phyloP scores from a whole-genome alignment of 116 monocot species.

The Cymodocea nodosa region DNA sequence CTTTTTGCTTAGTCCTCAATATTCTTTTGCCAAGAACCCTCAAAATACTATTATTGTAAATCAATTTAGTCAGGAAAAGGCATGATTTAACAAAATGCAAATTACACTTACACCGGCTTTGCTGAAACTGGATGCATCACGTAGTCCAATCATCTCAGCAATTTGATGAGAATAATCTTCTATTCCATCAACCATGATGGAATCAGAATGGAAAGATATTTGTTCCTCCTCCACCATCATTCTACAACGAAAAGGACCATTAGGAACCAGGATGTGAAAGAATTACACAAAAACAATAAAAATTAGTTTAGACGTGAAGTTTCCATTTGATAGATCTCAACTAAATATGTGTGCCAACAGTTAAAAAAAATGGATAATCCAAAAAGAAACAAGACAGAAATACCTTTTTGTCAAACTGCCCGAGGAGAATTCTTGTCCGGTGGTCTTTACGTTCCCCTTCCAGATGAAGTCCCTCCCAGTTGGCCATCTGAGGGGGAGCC shows the following conservation, averaged over 20 bases:
- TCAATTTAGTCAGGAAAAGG: no score
- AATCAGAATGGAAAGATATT: slow-evolving; percentile 78
- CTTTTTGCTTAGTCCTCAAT: no score
- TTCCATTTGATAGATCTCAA: no score
- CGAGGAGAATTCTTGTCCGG: slow-evolving; percentile 86
- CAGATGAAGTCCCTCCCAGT: slow-evolving; percentile 91
- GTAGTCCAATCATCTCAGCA: slow-evolving; percentile 91
- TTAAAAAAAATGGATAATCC: background rate
- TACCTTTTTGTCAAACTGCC: slow-evolving; percentile 94
- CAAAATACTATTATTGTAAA: no score
- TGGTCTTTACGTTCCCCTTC: slow-evolving; percentile 96
- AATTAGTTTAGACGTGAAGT: no score
- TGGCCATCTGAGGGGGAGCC: slow-evolving; percentile 93
- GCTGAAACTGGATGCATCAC: slow-evolving; percentile 73
- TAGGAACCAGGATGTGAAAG: background rate
- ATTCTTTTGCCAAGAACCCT: no score
- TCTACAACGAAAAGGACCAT: slow-evolving; percentile 18
- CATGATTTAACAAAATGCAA: background rate
- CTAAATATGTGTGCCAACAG: no score
- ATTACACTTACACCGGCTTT: slow-evolving; percentile 63
- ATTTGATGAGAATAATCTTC: slow-evolving; percentile 98
- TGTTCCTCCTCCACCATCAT: slow-evolving; percentile 99
- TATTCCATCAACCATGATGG: slow-evolving; percentile 91
- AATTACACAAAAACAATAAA: no score
- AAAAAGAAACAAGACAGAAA: background rate